phyloP scores from a whole-genome alignment of 768 basidiomycete genomes.

The Boletellus sp. region DNA sequence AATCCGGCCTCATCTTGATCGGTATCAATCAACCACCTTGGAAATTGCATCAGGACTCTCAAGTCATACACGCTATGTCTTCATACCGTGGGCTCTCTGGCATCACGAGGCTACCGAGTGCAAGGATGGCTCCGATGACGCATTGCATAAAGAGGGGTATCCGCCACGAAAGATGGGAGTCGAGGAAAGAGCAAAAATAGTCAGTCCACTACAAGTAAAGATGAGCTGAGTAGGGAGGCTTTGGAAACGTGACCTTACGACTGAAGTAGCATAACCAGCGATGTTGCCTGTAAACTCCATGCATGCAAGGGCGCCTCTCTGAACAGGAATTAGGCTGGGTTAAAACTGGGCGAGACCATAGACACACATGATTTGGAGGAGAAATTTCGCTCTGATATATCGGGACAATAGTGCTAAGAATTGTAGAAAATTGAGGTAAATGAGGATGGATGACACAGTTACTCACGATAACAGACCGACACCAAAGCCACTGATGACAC shows the following conservation, averaged over 20 bases:
- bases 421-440: conserved; percentile 5
- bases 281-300: conserved; percentile 96
- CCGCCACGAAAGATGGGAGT: conserved; percentile 87
- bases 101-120: conserved; percentile 73
- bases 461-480: conserved; percentile 86
- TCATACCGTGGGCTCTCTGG: conserved; percentile 85
- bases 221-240: background rate
- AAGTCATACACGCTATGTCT: background rate
- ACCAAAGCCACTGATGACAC: conserved; percentile 82
- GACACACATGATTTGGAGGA: conserved; percentile 78
- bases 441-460: background rate
- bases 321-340: conserved; percentile 4
- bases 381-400: conserved; percentile 96
- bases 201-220: conserved; percentile 70
- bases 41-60: conserved; percentile 4
- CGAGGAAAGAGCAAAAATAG: conserved; percentile 88
- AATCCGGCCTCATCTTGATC: conserved; percentile 82
- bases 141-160: conserved; percentile 87
- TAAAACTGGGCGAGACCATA: background rate
- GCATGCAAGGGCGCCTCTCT: conserved; percentile 89
- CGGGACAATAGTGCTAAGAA: conserved; percentile 80
- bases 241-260: conserved; percentile 49
- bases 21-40: conserved; percentile 85
- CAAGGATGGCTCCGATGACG: conserved; percentile 77
- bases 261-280: conserved; percentile 84